Percentiles rank a stretch among this genome's conserved stretches.
Evolutionary conservation across 2,329 filamentous ascomycete species (phyloP).

Genomic region (Sclerotinia sclerotiorum): DNA sequence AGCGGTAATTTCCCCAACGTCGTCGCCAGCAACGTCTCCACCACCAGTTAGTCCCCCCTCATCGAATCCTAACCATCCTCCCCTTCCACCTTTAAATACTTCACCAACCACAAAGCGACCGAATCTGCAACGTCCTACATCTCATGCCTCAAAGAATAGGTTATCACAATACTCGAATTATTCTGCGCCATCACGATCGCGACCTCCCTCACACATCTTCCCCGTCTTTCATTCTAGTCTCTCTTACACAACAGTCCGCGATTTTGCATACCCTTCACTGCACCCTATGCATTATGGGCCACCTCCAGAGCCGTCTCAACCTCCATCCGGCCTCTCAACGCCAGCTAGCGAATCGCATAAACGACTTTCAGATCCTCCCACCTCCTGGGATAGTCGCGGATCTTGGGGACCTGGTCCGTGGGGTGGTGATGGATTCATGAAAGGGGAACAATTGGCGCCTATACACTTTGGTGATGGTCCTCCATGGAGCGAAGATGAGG

Average conservation of each 20-base stretch:
- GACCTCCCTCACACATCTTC: constrained; percentile 78
- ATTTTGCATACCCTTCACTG: constrained; percentile 84
- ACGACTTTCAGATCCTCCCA: constrained; percentile 79
- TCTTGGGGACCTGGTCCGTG: constrained; percentile 52
- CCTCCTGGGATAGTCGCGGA: constrained; percentile 69
- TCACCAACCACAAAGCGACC: constrained; percentile 56
- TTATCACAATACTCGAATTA: constrained; percentile 79
- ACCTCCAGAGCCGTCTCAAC: constrained; percentile 68
- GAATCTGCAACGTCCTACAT: constrained; percentile 64
- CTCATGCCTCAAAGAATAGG: constrained; percentile 76
- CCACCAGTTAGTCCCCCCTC: constrained; percentile 47
- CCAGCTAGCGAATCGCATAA: constrained; percentile 74
- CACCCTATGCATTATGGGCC: constrained; percentile 94
- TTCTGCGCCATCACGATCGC: constrained; percentile 67
- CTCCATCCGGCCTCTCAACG: constrained; percentile 79
- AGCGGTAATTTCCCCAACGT: constrained; percentile 56
- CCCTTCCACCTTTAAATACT: constrained; percentile 57
- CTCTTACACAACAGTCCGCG: constrained; percentile 84
- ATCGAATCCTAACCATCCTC: constrained; percentile 53
- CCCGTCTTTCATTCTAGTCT: constrained; percentile 83
- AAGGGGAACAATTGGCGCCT: constrained; percentile 71
- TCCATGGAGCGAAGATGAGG: constrained; percentile 93
- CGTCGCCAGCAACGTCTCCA: constrained; percentile 54
- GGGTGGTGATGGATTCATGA: constrained; percentile 50
- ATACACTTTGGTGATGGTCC: constrained; percentile 86